phyloP scores from a whole-genome alignment of 139 green algal genomes.

The Chlorella sorokiniana region DNA sequence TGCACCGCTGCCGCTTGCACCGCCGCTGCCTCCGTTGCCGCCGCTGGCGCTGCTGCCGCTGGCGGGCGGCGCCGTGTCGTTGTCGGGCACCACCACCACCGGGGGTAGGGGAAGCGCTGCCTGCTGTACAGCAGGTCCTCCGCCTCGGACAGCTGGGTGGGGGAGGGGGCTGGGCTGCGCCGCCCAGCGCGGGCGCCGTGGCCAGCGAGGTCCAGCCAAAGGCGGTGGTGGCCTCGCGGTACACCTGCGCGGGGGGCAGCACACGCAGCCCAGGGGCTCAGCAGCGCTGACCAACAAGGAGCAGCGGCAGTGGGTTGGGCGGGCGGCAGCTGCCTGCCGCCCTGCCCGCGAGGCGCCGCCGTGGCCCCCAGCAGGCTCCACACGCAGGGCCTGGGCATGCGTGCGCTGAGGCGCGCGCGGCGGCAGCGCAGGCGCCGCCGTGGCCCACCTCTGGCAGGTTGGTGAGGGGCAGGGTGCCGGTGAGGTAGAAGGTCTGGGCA shows the following conservation, averaged over 20 bases:
- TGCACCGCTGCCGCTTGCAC: neutral
- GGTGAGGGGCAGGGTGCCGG: conserved; percentile 35
- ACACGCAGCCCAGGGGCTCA: too few species aligned
- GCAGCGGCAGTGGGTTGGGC: too few species aligned
- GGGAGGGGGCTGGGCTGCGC: neutral
- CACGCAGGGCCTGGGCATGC: neutral
- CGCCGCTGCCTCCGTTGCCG: neutral
- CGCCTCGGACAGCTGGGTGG: neutral
- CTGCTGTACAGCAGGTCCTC: conserved; percentile 31
- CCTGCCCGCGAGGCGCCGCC: too few species aligned
- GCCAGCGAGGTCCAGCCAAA: conserved; percentile 23
- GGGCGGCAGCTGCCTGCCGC: too few species aligned
- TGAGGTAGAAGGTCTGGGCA: conserved; percentile 39
- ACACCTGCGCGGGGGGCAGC: neutral
- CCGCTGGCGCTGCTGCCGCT: neutral
- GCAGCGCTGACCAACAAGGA: too few species aligned
- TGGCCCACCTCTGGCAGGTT: conserved; percentile 38
- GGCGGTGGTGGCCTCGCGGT: neutral
- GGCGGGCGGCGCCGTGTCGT: neutral
- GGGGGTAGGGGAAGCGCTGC: conserved; percentile 31
- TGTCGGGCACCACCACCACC: neutral
- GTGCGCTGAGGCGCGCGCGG: neutral
- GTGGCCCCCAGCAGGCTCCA: neutral
- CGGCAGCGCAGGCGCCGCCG: neutral
- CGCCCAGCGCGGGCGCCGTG: neutral